These are phyloP conservation scores for Hygrophorus pudorinus DNA, from an alignment of 768 basidiomycete species.

Conservation along the genomic window DNA sequence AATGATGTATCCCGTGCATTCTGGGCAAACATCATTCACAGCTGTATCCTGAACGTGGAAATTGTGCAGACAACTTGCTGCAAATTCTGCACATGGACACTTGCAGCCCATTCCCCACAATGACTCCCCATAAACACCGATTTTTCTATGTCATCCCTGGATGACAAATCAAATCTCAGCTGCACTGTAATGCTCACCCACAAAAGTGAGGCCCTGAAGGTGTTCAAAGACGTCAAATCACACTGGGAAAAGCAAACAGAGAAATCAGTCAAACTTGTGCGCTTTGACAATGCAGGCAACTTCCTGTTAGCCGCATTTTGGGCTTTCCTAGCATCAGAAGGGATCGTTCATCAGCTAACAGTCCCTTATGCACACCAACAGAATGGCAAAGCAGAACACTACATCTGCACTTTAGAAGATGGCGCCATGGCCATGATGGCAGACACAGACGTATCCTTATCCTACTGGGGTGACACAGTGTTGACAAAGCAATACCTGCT, in stretches of 20 bases:
- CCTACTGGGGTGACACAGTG: slow-evolving; percentile 17
- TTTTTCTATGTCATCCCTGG: slow-evolving; percentile 12
- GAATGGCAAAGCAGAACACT: slow-evolving; percentile 21
- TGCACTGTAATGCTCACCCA: neutral
- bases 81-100: slow-evolving; percentile 17
- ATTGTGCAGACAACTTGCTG: neutral
- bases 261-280: neutral
- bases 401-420: slow-evolving; percentile 18
- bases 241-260: slow-evolving; percentile 4
- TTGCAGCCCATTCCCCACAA: slow-evolving; percentile 15
- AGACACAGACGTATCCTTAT: slow-evolving; percentile 8
- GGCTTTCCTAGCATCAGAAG: slow-evolving; percentile 6
- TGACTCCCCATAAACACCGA: slow-evolving; percentile 7
- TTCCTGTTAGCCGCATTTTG: neutral
- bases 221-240: no score
- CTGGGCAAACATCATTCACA: slow-evolving; percentile 16
- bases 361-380: slow-evolving; percentile 22
- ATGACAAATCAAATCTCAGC: slow-evolving; percentile 6
- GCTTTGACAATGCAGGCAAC: slow-evolving; percentile 5
- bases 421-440: slow-evolving; percentile 15
- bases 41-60: neutral
- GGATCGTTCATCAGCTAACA: slow-evolving; percentile 15
- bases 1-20: slow-evolving; percentile 16
- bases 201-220: neutral
- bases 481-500: slow-evolving; percentile 12